A percentile compares a stretch with the other conserved stretches of the same genome.
These are phyloP conservation scores for Lipomyces yarrowii DNA, from an alignment of 1,139 yeast species.

Conservation along the genomic window DNA sequence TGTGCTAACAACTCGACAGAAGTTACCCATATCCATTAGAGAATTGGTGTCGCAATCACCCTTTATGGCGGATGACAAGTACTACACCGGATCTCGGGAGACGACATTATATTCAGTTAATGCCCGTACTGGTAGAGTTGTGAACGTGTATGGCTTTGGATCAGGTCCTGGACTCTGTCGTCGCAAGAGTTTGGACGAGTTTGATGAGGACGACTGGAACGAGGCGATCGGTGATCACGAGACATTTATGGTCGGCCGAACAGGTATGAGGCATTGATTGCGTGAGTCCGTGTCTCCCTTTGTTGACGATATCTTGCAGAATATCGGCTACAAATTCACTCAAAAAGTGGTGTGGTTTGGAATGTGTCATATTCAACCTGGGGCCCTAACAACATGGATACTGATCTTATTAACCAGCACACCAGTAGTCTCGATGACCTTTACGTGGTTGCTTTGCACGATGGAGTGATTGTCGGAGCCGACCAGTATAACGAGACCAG, in stretches of 20 bases:
- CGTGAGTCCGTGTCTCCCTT: neutral
- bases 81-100: conserved; percentile 82
- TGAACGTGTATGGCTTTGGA: conserved; percentile 64
- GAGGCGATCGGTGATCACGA: conserved; percentile 17
- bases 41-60: conserved; percentile 85
- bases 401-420: conserved; percentile 57
- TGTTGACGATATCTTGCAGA: conserved; percentile 52
- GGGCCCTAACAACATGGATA: conserved; percentile 90
- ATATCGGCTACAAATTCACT: conserved; percentile 62
- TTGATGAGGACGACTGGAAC: conserved; percentile 35
- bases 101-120: conserved; percentile 79
- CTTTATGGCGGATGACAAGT: conserved; percentile 73
- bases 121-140: conserved; percentile 73
- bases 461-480: conserved; percentile 51
- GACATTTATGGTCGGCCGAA: conserved; percentile 45
- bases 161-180: conserved; percentile 27
- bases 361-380: conserved; percentile 86
- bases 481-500: conserved; percentile 50
- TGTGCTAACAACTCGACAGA: conserved; percentile 35
- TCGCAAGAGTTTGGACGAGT: conserved; percentile 28
- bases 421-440: conserved; percentile 58
- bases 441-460: conserved; percentile 83
- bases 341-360: conserved; percentile 68
- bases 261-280: conserved; percentile 34
- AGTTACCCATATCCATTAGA: conserved; percentile 78